phyloP scores from a whole-genome alignment of 2,329 filamentous ascomycete genomes.

The Niveomyces coronatus region DNA sequence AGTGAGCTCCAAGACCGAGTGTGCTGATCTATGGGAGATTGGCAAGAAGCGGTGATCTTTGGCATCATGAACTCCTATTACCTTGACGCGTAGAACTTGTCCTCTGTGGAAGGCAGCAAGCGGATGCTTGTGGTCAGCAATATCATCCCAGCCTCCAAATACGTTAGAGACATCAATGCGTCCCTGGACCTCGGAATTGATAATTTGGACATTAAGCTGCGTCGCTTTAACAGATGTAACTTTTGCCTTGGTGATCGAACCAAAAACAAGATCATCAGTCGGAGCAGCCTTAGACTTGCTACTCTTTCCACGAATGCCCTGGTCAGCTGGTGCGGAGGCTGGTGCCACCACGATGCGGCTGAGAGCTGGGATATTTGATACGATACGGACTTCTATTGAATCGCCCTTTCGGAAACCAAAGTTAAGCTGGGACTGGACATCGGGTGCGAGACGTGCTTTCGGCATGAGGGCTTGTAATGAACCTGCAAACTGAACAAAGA shows the following conservation, averaged over 20 bases:
- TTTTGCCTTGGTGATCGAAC: conserved; percentile 63
- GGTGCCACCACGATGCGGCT: conserved; percentile 54
- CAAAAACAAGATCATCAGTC: conserved; percentile 63
- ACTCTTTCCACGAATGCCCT: conserved; percentile 29
- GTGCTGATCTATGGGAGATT: conserved; percentile 73
- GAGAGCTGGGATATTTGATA: conserved; percentile 60
- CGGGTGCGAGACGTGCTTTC: conserved; percentile 65
- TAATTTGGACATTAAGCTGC: conserved; percentile 82
- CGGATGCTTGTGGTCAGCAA: conserved; percentile 71
- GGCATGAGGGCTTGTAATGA: conserved; percentile 69
- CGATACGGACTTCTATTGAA: conserved; percentile 61
- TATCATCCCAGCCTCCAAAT: conserved; percentile 81
- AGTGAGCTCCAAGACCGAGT: conserved; percentile 79
- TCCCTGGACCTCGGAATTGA: conserved; percentile 65
- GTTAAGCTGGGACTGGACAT: conserved; percentile 54
- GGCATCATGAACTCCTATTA: conserved; percentile 83
- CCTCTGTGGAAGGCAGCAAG: conserved; percentile 62
- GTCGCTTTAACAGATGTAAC: conserved; percentile 82
- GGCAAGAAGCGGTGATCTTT: conserved; percentile 86
- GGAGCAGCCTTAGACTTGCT: conserved; percentile 26
- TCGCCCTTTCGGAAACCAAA: conserved; percentile 75
- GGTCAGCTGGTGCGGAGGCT: conserved; percentile 35
- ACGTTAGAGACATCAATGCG: conserved; percentile 85
- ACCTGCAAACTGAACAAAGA: conserved; percentile 83
- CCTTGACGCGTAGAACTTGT: conserved; percentile 60